A percentile compares a stretch with the other conserved stretches of the same genome.
phyloP scores from a whole-genome alignment of 2,329 filamentous ascomycete genomes.

The Phyllosticta capitalensis region DNA sequence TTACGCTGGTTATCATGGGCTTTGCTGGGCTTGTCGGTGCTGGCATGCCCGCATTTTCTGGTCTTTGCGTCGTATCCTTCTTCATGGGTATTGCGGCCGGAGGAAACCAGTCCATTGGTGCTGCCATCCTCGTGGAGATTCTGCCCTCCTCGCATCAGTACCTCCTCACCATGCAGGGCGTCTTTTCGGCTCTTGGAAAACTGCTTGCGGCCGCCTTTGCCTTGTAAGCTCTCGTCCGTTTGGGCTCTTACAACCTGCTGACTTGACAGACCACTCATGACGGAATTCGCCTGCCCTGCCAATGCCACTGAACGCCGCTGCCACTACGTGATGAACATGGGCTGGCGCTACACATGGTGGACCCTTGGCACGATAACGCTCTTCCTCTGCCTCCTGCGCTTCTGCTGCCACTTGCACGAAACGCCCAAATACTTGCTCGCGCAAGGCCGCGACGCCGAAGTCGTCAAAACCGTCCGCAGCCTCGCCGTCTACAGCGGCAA shows the following conservation, averaged over 20 bases:
- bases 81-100: conserved; percentile 8
- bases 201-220: background rate
- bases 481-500: conserved; percentile 35
- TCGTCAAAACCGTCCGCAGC: conserved; percentile 37
- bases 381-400: conserved; percentile 41
- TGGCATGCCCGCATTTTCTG: conserved; percentile 8
- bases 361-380: conserved; percentile 32
- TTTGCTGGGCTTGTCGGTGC: conserved; percentile 6
- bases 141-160: conserved; percentile 8
- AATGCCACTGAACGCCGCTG: conserved; percentile 12
- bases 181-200: conserved; percentile 6
- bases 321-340: conserved; percentile 26
- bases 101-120: conserved; percentile 7
- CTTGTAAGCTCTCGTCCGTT: background rate
- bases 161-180: conserved; percentile 7
- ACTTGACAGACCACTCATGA: conserved; percentile 1
- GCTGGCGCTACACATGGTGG: conserved; percentile 36
- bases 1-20: conserved; percentile 3
- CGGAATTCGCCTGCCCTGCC: conserved; percentile 10
- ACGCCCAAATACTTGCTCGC: conserved; percentile 52
- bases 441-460: conserved; percentile 42
- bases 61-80: conserved; percentile 3
- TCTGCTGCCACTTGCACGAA: conserved; percentile 47
- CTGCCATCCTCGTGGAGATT: conserved; percentile 8
- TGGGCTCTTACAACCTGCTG: background rate